Base-by-base conservation (phyloP, 2,329 filamentous ascomycete genomes). In the Neonectria ditissima region DNA sequence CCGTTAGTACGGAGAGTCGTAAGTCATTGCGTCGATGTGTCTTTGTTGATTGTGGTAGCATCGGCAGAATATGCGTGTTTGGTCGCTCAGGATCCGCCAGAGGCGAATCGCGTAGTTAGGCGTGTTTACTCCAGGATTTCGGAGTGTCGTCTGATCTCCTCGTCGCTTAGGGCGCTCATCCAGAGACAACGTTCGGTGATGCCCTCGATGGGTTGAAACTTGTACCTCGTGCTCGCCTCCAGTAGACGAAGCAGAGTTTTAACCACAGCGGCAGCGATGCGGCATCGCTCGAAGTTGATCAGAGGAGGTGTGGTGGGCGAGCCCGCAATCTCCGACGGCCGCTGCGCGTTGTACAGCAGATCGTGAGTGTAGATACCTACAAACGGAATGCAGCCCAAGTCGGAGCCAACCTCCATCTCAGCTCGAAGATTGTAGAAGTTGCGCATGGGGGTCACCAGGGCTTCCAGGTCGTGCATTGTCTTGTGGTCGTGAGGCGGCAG, bases 331-430 rank as follows among this genome's bases (percentile, higher is more conserved):
- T 92, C 90, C 2, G 90, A 89, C 1, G 92, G 91, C 66, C 93
- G 88, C 76, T 95, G 91, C 1, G 90, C 89, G 73, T 94, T 95
- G 82, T 92, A 93, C 47, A 94, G 87, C 43, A 96, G 83, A 74
- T 96, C 92, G 73, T 94, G 92, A 2, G 92, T 95, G 77, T 96
- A 96, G 59, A 91, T 89, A 62, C 90, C 92, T 51, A 96, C 91
- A 75, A 96, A 95, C 0, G 92, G 92, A 65, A 96, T 94, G 71
- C 92, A 95, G 2, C 91, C 92, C 39, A 85, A 84, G 57, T 92
- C 89, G 1, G 85, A 81, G 1, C 87, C 87, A 7, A 74, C 72
- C 77, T 96, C 92, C 92, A 95, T 96, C 78, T 95, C 92, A 0
- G 89, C 86, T 44, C 92, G 87, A 16, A 96, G 83, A 67, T 87